These are phyloP conservation scores for Saccharomycopsis selenospora DNA, from an alignment of 805 yeast genomes.

Conservation along the genomic window DNA sequence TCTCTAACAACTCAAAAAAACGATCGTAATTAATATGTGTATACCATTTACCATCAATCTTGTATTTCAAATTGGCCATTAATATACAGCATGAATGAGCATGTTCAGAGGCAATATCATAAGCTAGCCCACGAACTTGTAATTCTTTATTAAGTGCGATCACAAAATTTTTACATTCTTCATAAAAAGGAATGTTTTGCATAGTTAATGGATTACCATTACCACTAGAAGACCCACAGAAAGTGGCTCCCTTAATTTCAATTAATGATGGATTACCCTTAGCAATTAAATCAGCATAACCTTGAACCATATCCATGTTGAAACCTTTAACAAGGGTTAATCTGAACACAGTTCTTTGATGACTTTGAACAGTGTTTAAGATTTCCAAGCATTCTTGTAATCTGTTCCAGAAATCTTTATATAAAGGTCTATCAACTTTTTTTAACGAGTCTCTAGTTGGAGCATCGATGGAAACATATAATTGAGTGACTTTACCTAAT, in stretches of 20 bases:
- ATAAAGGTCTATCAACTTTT: constrained; percentile 80
- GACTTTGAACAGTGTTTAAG: constrained; percentile 59
- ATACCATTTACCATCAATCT: constrained; percentile 67
- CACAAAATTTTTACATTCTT: constrained; percentile 78
- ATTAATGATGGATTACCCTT: constrained; percentile 79
- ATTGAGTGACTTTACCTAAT: constrained; percentile 74
- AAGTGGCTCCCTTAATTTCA: constrained; percentile 92
- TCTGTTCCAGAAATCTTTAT: constrained; percentile 90
- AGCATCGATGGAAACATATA: constrained; percentile 90
- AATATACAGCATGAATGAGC: constrained; percentile 91
- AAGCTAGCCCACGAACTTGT: constrained; percentile 56
- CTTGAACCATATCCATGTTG: constrained; percentile 70
- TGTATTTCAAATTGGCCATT: constrained; percentile 69
- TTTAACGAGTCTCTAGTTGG: constrained; percentile 76
- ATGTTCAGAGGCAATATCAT: constrained; percentile 89
- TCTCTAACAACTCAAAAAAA: constrained; percentile 61
- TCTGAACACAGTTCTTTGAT: constrained; percentile 87
- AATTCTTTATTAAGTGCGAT: constrained; percentile 53
- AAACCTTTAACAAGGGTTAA: constrained; percentile 88
- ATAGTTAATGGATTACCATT: constrained; percentile 86
- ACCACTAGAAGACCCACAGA: constrained; percentile 81
- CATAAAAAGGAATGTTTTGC: constrained; percentile 94
- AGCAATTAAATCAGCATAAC: constrained; percentile 82
- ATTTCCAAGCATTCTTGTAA: constrained; percentile 74
- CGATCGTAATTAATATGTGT: constrained; percentile 81